Evolutionary conservation across 2,329 filamentous ascomycete species (phyloP), one percentile per base, ranked within the genome.

Genomic region (Hortaea sp.): DNA sequence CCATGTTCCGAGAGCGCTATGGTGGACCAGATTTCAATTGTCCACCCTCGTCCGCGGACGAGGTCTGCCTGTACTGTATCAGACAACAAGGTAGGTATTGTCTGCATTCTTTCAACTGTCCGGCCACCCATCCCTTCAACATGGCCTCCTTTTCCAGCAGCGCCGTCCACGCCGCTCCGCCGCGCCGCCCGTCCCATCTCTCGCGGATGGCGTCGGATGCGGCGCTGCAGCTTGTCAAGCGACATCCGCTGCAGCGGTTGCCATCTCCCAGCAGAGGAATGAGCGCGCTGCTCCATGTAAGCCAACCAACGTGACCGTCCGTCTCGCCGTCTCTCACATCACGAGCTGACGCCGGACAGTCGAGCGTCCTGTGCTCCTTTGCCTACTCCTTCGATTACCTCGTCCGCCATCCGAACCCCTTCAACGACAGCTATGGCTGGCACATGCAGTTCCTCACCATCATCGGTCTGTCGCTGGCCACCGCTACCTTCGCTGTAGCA

Each of bases 391-490:
- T 70, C 59, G 62, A 61, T 49, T 70, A 66, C 50, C 60, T 68
- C 10, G 51, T 66, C 12, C 52, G 51, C 30, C 56, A 63, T 45
- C 63, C 64, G 11, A 68, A 66, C 44, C 61, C 57, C 13, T 59
- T 66, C 39, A 74, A 75, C 43, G 66, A 71, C 0, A 72, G 78
- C 1, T 85, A 82, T 56, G 84, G 84, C 47, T 81, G 82, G 66
- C 76, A 84, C 58, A 76, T 81, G 51, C 81, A 85, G 62, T 86
- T 84, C 58, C 73, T 88, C 30, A 88, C 84, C 53, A 87, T 87
- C 59, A 75, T 88, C 48, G 84, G 82, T 28, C 74, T 88, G 39
- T 68, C 73, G 1, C 67, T 84, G 27, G 74, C 82, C 1, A 71
- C 77, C 7, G 54, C 73, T 40, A 82, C 79, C 43, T 87, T 87